Percentiles rank a stretch among this genome's conserved stretches.
Evolutionary conservation across 2,329 filamentous ascomycete genomes (phyloP).

Genomic region (Onygenales sp.): DNA sequence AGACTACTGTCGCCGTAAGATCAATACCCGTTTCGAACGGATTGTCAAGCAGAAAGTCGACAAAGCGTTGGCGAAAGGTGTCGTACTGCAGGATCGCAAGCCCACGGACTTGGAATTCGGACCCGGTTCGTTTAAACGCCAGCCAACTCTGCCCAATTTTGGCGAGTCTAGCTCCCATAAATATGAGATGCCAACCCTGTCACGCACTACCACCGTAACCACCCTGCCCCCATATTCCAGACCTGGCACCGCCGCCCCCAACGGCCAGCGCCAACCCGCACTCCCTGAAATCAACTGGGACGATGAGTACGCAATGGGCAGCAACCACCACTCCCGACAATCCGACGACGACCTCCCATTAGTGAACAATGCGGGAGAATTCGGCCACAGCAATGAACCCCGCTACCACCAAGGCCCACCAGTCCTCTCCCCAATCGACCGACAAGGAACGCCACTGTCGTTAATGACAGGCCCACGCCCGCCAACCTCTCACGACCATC

Average conservation of each 20-base stretch:
- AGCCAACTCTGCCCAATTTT: slow-evolving; percentile 53
- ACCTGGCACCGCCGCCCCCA: slow-evolving; percentile 42
- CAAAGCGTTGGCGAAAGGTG: slow-evolving; percentile 74
- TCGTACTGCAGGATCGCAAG: slow-evolving; percentile 46
- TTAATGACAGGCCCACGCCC: slow-evolving; percentile 13
- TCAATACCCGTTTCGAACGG: slow-evolving; percentile 72
- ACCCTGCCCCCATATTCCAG: slow-evolving; percentile 57
- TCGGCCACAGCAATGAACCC: slow-evolving; percentile 18
- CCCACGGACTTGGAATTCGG: slow-evolving; percentile 28
- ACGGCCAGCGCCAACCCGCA: slow-evolving; percentile 21
- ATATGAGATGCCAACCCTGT: slow-evolving; percentile 46
- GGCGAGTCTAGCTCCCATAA: slow-evolving; percentile 16
- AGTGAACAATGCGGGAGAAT: slow-evolving; percentile 14
- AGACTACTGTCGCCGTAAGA: slow-evolving; percentile 83
- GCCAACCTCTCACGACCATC: neutral
- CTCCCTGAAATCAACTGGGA: slow-evolving; percentile 32
- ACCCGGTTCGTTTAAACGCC: slow-evolving; percentile 18
- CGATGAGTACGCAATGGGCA: slow-evolving; percentile 27
- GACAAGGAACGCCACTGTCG: slow-evolving; percentile 48
- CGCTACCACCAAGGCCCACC: slow-evolving; percentile 16
- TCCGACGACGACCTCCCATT: slow-evolving; percentile 44
- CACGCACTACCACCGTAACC: slow-evolving; percentile 50
- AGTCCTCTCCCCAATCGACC: slow-evolving; percentile 17
- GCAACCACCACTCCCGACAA: slow-evolving; percentile 42
- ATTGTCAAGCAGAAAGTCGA: slow-evolving; percentile 84